Base-by-base conservation (phyloP, 2,329 filamentous ascomycete genomes). In the Tolypocladium endophyticum region DNA sequence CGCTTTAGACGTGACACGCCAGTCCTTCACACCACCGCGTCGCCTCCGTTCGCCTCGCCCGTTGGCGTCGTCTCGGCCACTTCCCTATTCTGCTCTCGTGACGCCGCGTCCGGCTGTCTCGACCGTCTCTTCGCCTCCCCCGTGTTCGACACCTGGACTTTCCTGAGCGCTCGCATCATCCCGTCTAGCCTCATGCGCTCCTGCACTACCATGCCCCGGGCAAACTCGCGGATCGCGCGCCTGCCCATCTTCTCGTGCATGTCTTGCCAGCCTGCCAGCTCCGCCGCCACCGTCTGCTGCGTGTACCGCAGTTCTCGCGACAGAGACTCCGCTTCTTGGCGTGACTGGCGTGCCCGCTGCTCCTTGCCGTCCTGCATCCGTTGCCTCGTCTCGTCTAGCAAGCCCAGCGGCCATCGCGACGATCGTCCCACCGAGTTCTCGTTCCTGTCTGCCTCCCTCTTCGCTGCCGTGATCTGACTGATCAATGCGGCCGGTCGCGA, bases 251-350 rank as follows among this genome's bases (percentile, higher is more conserved):
- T 85, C 65, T 91, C 90, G 68, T 96, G 86, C 76, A 92, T 84
- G 47, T 95, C 91, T 69, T 96, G 92, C 91, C 94, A 99, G 20
- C 90, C 92, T 0, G 94, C 94, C 59, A 99, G 74, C 75, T 99
- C 94, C 1, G 86, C 82, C 8, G 95, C 93, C 30, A 97, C 93
- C 18, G 93, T 91, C 72, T 95, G 90, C 75, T 97, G 93, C 55
- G 92, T 96, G 72, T 94, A 96, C 56, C 91, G 79, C 59, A 99
- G 77, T 73, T 99, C 94, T 57, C 85, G 85, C 0, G 88, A 87
- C n/a, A 96, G 74, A 52, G 85, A 83, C 25, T 87, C 83, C 14
- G 90, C 82, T 70, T 97, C 90, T 23, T 80, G 74, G 63, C 87
- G 83, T 28, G 84, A 85, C 63, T 87, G 86, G 18, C 84, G 81